Base-by-base conservation (phyloP, 768 basidiomycete genomes). In the Termitomyces bulborhizus region DNA sequence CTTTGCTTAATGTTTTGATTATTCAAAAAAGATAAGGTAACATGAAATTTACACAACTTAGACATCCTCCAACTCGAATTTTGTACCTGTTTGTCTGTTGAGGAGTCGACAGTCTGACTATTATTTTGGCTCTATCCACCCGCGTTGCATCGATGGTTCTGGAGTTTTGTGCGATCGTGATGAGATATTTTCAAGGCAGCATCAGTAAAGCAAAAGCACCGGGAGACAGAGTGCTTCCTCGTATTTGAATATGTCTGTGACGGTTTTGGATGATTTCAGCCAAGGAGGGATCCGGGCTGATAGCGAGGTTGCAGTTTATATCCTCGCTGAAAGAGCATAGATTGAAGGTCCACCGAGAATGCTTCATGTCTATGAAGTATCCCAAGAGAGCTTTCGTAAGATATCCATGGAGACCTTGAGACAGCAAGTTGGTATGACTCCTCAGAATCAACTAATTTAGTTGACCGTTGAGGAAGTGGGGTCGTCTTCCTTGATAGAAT, bases 301-400 rank as follows among this genome's bases (percentile, higher is more conserved):
- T 45, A 51, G 12, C 50, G 40, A n/a, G 54, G 43, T 37, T 43
- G 36, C 9, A 56, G 49, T 13, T 51, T 26, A 31, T 51, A 55
- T 9, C 46, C 49, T 12, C 34, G 32, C 2, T 8, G 4, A 24
- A 44, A 26, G 31, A 56, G 50, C 51, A 51, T 52, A 32, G 52
- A 26, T 26, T 53, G 44, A 40, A 37, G 34, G 24, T 21, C 31
- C 6, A 46, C 44, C 52, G 36, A 53, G 18, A 53, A 44, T n/a
- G 13, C 15, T 44, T 45, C 43, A 6, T 32, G 13, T 34, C 36
- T 15, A 15, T 3, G 1, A 36, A 45, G 32, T 21, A 26, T 9
- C 7, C 51, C 51, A n/a, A 53, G 15, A 21, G 39, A 39, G 31
- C 7, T 29, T 6, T 39, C 9, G 26, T 13, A 32, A 47, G 46